Evolutionary conservation across 495 filamentous ascomycete genomes (phyloP), one percentile per base, ranked within the genome.

Genomic region (Podospora pseudoanserina): DNA sequence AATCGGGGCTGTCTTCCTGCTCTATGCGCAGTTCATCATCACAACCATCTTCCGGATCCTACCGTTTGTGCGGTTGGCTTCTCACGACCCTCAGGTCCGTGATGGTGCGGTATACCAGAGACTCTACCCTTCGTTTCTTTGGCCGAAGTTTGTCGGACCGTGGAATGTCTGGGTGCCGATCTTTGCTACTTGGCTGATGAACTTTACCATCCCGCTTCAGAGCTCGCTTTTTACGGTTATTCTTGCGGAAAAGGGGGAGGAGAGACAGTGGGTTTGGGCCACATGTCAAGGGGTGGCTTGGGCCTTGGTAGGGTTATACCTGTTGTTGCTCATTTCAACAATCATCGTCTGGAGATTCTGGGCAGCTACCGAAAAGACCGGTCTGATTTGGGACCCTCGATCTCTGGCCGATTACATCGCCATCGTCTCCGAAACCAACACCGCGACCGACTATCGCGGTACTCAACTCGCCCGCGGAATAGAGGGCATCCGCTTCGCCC

Each of bases 331-430:
- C 4, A 72, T 88, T 55, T 89, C 87, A 4, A 76, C 89, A 3
- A 65, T 85, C 32, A 70, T 82, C 19, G 68, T 91, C 6, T 74
- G 90, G 20, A 69, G 79, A 16, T 79, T 77, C 64, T 80, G 83
- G 75, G 84, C 79, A 60, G 73, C 86, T 39, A 63, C 84, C 19
- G 78, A 84, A 27, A 80, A 79, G 39, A 92, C 92, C 0, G 93
- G 93, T 2, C 78, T 97, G 71, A 87, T 89, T 76, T 97, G 93
- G 93, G 92, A 94, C 75, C 86, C 91, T 2, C 79, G 87, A n/a
- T 92, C 88, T 16, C 78, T 96, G 26, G 93, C 91, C 11, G 93
- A 96, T 74, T 76, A 95, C 28, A 82, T 92, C 59, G 85, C 88
- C 4, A 79, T 96, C 11, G 84, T 96, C 18, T 89, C 92, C 49